Evolutionary conservation across 2,329 filamentous ascomycete species (phyloP), one percentile per base, ranked within the genome.

Genomic region (Fusarium drepaniforme): DNA sequence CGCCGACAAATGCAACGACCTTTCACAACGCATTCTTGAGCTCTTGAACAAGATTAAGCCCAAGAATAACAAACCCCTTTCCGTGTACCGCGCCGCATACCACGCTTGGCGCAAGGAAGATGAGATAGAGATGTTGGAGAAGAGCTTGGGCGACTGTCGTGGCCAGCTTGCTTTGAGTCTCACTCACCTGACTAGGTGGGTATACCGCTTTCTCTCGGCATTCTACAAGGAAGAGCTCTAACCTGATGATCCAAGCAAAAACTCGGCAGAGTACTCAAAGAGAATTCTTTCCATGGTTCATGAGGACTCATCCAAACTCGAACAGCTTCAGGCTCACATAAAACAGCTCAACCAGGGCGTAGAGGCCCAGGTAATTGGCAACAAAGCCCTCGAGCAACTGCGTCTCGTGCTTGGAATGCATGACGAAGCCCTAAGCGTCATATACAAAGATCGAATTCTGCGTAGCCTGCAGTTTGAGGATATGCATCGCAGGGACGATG

Each of bases 401-500:
- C 25, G 33, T 2, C 38, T 42, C 1, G 11, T 68, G 1, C n/a
- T 68, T 9, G 35, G 30, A 0, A 11, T 53, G 3, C 40, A 68
- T 0, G 56, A 60, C 1, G 28, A 66, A 15, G 53, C 44, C 11
- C 21, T 66, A 8, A 7, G n/a, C 3, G 8, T 12, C n/a, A 56
- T 66, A 12, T 65, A 68, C 9, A 53, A 53, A n/a, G 16, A 44
- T 11, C 35, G 62, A 3, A 60, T 68, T 3, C 44, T 68, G 5
- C 16, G 23, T 9, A 66, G 62, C 6, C 44, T 66, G 1, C 18
- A 30, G 1, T 66, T 68, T 25, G 21, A 23, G 6, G 37, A 40
- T 7, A 59, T 59, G 37, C 21, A 40, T 35, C 21, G 15, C 2
- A 35, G 57, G n/a, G 23, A 40, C 2, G 44, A 66, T 1, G 4